Base-by-base conservation (phyloP, 768 basidiomycete species). In the Trametes cinnabarina region DNA sequence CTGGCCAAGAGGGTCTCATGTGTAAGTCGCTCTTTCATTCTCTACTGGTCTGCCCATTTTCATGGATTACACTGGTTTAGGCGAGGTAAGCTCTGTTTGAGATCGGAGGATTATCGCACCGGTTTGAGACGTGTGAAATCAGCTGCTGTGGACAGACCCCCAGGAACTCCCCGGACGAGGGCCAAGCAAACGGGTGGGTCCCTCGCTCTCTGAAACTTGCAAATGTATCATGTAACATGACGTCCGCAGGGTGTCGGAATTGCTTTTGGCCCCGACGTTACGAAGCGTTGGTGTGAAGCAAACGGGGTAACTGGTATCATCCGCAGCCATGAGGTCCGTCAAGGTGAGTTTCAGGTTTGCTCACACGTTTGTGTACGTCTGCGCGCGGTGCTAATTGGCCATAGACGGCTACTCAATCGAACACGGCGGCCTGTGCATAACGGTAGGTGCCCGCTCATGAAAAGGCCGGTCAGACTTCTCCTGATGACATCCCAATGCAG, bases 141-240 rank as follows among this genome's bases (percentile, higher is more conserved):
- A 95, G 89, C 73, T 94, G 26, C 81, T 98, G 15, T 98, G 96
- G 95, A 96, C 94, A 3, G 96, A 98, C 73, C 96, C 97, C 20
- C 97, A 98, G 72, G 87, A 88, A 40, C 66, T 76, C 39, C 85
- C 85, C 11, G 97, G 97, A 23, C 86, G 97, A 25, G 96, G 97
- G 5, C 96, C 97, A 12, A 95, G 92, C 69, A 98, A 98, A 79
- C 86, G 97, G 35, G 92, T 92, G 69, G 49, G 88, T 73, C 14
- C 47, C n/a, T 25, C 57, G 56, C 14, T 42, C 5, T 48, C 14
- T 28, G 28, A 28, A 12, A 15, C 14, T 1, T 26, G 28, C 11
- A 15, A 15, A 12, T 19, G 19, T 11, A 19, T 30, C 2, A 34
- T 17, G n/a, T 39, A 50, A 48, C 59, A 55, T 49, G 0, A 19